Conservation (phyloP, 2,329 filamentous ascomycete species). For the Trichophaea hybrida region DNA sequence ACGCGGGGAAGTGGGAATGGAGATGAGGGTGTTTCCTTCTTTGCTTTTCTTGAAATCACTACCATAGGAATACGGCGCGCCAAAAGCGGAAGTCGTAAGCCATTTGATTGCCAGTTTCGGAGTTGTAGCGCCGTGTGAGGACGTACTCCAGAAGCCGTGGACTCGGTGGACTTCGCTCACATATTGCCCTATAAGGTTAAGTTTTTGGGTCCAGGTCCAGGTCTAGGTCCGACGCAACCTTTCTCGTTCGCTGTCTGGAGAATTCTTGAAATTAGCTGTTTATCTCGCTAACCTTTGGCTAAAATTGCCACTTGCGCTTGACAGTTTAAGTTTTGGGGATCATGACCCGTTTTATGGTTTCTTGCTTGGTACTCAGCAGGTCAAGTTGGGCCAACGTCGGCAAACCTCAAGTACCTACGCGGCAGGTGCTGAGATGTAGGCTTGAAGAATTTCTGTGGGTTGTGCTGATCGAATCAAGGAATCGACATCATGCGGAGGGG, state of each 20-base stretch:
- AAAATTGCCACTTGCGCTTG: background rate
- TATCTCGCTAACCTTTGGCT: background rate
- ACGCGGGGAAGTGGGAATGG: background rate
- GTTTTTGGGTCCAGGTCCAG: background rate
- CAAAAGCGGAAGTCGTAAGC: conserved; percentile 5
- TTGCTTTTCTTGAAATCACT: background rate
- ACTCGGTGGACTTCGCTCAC: too few species aligned
- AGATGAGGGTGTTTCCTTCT: background rate
- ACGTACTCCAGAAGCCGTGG: background rate
- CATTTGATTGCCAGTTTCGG: background rate
- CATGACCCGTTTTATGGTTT: too few species aligned
- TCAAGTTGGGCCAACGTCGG: too few species aligned
- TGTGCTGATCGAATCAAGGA: too few species aligned
- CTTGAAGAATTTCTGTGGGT: too few species aligned
- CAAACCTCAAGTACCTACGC: too few species aligned
- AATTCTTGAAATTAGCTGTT: background rate
- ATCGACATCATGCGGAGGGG: too few species aligned
- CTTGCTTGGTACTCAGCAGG: too few species aligned
- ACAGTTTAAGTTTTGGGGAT: too few species aligned
- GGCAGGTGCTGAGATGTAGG: too few species aligned
- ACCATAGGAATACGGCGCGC: background rate
- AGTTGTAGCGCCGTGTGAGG: background rate
- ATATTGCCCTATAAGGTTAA: background rate
- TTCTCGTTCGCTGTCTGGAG: background rate
- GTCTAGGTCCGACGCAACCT: background rate